Evolutionary conservation across 352 stramenopile genomes (phyloP).

Genomic region (Phytopythium cucurbitacearum): DNA sequence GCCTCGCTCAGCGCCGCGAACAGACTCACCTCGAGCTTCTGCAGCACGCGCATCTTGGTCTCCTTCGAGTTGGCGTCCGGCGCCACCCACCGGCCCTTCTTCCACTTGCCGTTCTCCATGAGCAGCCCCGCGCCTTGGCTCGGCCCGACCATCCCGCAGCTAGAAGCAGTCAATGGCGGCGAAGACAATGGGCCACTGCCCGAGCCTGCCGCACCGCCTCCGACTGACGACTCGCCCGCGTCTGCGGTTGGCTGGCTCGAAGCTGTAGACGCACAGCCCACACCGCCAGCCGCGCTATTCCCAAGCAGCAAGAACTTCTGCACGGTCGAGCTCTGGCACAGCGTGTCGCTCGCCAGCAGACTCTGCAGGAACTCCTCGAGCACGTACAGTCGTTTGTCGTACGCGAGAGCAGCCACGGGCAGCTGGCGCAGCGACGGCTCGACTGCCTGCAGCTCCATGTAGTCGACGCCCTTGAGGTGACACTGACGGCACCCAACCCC

Average conservation of each 20-base stretch:
- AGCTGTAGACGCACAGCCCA: not conserved
- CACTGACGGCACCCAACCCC: constrained; percentile 26
- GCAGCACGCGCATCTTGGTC: constrained; percentile 76
- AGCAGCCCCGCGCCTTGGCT: constrained; percentile 16
- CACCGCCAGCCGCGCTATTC: constrained; percentile 8
- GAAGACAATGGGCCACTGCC: not conserved
- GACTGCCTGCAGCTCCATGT: constrained; percentile 46
- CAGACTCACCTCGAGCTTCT: constrained; percentile 76
- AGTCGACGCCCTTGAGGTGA: constrained; percentile 75
- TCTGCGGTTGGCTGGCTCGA: not conserved
- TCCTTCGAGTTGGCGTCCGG: constrained; percentile 67
- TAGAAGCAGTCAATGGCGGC: not conserved
- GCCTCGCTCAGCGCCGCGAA: constrained; percentile 73
- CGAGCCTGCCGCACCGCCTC: not conserved
- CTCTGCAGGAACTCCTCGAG: constrained; percentile 71
- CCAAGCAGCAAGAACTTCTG: constrained; percentile 69
- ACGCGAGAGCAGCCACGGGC: constrained; percentile 26
- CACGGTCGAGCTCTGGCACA: constrained; percentile 69
- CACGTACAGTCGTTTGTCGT: constrained; percentile 61
- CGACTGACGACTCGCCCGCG: not conserved
- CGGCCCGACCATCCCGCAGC: not conserved
- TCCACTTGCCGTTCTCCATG: constrained; percentile 72
- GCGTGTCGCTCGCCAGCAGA: constrained; percentile 58
- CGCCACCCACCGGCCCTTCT: constrained; percentile 49
- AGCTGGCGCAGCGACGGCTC: constrained; percentile 47